Percentiles rank a stretch among this genome's conserved stretches.
Conservation (phyloP, 768 basidiomycete genomes). For the Collybiopsis confluens region DNA sequence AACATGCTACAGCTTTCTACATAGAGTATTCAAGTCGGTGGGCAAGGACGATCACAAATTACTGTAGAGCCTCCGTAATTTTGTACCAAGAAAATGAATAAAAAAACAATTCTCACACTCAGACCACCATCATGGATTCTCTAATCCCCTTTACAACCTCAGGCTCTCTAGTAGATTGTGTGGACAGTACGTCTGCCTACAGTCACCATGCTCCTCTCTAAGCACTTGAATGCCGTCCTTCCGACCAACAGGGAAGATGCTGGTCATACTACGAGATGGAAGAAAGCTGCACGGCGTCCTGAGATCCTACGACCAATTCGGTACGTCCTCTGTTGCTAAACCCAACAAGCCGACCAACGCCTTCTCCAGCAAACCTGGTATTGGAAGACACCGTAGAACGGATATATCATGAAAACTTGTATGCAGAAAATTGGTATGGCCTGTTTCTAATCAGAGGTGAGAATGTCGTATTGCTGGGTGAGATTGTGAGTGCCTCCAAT, state of each 20-base stretch:
- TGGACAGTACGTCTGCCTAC: conserved; percentile 94
- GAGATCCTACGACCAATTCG: conserved; percentile 97
- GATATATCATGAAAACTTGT: conserved; percentile 85
- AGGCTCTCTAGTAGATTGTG: conserved; percentile 97
- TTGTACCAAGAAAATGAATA: no score
- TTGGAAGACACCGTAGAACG: conserved; percentile 94
- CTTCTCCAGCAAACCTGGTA: conserved; percentile 83
- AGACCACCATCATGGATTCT: conserved; percentile 90
- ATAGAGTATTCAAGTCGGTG: conserved; percentile 57
- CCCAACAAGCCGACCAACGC: not conserved
- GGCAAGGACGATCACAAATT: conserved; percentile 27
- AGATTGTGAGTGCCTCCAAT: conserved; percentile 94
- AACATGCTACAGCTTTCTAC: conserved; percentile 71
- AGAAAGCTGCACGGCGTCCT: conserved; percentile 95
- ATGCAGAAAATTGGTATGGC: conserved; percentile 84
- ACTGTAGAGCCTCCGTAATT: conserved; percentile 20
- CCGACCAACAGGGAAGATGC: conserved; percentile 81
- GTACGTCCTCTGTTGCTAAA: conserved; percentile 35
- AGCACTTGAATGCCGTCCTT: not conserved
- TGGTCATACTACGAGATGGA: conserved; percentile 94
- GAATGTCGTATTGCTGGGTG: conserved; percentile 95
- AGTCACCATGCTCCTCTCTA: conserved; percentile 38
- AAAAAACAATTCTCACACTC: no score
- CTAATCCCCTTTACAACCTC: conserved; percentile 98
- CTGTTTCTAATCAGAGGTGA: conserved; percentile 95